Evolutionary conservation across 805 yeast genomes (phyloP).

Genomic region (Hanseniaspora occidentalis): DNA sequence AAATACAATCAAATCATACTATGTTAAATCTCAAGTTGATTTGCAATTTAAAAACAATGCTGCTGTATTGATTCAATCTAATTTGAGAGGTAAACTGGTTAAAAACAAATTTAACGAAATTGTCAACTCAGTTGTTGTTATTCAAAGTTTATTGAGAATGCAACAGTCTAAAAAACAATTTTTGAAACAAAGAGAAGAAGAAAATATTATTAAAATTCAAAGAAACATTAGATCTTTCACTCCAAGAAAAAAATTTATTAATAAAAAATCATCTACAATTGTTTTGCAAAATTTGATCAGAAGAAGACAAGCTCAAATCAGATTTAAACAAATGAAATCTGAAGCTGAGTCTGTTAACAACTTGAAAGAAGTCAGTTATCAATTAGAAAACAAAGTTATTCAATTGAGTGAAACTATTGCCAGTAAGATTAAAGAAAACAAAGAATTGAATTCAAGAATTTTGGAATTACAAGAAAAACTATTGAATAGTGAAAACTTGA

Average conservation of each 20-base stretch:
- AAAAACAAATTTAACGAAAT: conserved; percentile 27
- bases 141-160: conserved; percentile 45
- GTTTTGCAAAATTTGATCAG: conserved; percentile 69
- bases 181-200: conserved; percentile 36
- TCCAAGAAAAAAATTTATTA: conserved; percentile 42
- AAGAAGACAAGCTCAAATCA: conserved; percentile 57
- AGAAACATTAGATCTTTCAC: conserved; percentile 54
- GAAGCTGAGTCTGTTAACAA: conserved; percentile 90
- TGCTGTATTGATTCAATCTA: conserved; percentile 61
- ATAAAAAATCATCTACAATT: conserved; percentile 42
- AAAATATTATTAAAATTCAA: conserved; percentile 65
- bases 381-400: conserved; percentile 93
- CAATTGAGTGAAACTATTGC: conserved; percentile 82
- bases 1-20: conserved; percentile 47
- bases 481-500: conserved; percentile 40
- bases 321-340: conserved; percentile 51
- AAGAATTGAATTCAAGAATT: conserved; percentile 52
- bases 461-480: conserved; percentile 36
- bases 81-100: conserved; percentile 40
- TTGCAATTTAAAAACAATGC: conserved; percentile 46
- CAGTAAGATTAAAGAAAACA: conserved; percentile 70
- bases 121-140: conserved; percentile 21
- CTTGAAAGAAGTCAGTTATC: conserved; percentile 81
- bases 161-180: conserved; percentile 39
- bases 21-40: conserved; percentile 42